Evolutionary conservation across 164 flowering plant species (phyloP), one percentile per base, ranked within the genome.

Genomic region (Vitis riparia): DNA sequence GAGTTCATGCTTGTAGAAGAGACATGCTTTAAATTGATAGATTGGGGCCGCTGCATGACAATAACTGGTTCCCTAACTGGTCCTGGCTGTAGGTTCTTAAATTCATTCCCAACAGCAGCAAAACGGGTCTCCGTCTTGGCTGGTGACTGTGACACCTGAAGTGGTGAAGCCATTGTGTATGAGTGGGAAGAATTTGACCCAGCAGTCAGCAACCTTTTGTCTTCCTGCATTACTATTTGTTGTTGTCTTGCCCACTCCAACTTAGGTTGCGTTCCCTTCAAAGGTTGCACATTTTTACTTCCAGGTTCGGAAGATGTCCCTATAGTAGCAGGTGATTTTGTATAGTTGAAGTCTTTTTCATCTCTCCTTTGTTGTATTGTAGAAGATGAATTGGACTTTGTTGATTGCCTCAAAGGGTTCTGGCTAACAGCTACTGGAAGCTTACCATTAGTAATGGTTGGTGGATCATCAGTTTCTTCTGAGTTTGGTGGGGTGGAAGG

Each of bases 31-130:
- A 79, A 50, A 71, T 78, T 85, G 15, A 76, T 73, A 56, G 91
- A 75, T 55, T 86, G 90, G 0, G 89, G 88, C 2, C 89, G 89
- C 80, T 91, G 97, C 89, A 87, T 87, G 90, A 90, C 69, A n/a
- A 81, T 81, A 52, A 87, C 83, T 10, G 94, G 91, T 66, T 90
- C 97, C 73, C 89, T 90, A 11, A 80, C 63, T 3, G 82, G 19
- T 52, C 82, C 84, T 27, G 75, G 73, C 65, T 77, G 87, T 65
- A 77, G 67, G 59, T 69, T 80, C 75, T 83, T 89, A 48, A 70
- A 69, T 51, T 85, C 93, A 66, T 65, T 80, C 47, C 88, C 88
- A 66, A 77, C 77, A 49, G 68, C 69, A 23, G 74, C 66, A 78
- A 75, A 79, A 14, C 81, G 77, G 58, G 79, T 14, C 37, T 88